Evolutionary conservation across 768 basidiomycete genomes (phyloP), one percentile per base, ranked within the genome.

Genomic region (Psilocybe azurescens): DNA sequence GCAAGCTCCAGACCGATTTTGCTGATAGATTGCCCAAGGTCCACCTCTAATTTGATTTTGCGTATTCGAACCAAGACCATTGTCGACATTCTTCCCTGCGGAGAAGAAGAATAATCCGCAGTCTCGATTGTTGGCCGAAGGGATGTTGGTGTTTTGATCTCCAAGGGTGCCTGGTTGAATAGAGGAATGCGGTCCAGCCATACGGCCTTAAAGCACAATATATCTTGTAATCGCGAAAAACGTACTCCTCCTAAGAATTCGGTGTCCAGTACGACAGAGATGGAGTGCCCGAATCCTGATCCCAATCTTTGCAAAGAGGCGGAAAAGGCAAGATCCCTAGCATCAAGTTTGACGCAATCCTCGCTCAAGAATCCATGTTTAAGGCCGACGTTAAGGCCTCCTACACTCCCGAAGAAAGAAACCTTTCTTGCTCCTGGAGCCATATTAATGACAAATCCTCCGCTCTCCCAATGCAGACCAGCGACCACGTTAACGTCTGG

Each of bases 401-500:
- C 90, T 9, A 97, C 87, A 54, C 85, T 87, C 5, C 91, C 92
- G 0, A 89, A 88, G 65, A 97, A 88, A 10, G 87, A 84, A 36
- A 91, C 79, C 52, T 83, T 86, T n/a, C 86, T 81, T 52, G 86
- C 86, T 2, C 88, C 88, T 1, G 95, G 91, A 39, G 89, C 86
- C 44, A 94, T 78, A 67, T 87, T 91, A 57, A 95, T 74, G 53
- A 95, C 77, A 70, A 98, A 95, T 0, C 95, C 95, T 46, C 97
- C 97, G 67, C 93, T 96, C 57, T 97, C 91, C 97, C 97, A 99
- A 51, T 93, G 85, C 36, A 97, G 71, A 1, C 89, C 90, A 13
- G 93, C 94, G 46, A 90, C 82, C n/a, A 97, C 96, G 65, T 96
- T 94, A 55, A 95, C 93, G 69, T 95, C 94, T 0, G 94, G 94